phyloP scores from a whole-genome alignment of 345 rosid genomes.

The Eutrema japonicum region DNA sequence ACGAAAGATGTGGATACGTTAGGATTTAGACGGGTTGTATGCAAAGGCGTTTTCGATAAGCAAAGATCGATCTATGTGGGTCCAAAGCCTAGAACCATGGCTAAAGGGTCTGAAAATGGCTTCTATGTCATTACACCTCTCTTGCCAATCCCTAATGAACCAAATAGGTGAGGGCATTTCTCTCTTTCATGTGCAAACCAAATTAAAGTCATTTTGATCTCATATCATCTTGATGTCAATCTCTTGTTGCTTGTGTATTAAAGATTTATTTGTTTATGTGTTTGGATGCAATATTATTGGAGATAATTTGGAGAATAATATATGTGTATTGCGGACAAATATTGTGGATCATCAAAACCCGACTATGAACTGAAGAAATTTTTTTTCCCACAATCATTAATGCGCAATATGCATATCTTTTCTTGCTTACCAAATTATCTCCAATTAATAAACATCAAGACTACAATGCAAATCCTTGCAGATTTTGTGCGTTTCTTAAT shows the following conservation, averaged over 20 bases:
- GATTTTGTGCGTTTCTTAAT: background rate
- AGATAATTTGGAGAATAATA: background rate
- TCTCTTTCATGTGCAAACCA: background rate
- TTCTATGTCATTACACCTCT: slow-evolving; percentile 76
- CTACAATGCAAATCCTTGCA: background rate
- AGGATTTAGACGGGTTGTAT: slow-evolving; percentile 67
- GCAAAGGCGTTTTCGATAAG: slow-evolving; percentile 71
- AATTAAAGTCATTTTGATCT: background rate
- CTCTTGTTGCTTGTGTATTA: background rate
- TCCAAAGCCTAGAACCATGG: slow-evolving; percentile 85
- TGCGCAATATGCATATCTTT: too few relatives aligned
- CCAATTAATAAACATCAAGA: too few relatives aligned
- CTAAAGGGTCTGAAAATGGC: slow-evolving; percentile 81
- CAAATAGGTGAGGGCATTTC: slow-evolving; percentile 54
- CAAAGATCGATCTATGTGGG: slow-evolving; percentile 73
- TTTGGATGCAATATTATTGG: background rate
- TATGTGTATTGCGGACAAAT: too few relatives aligned
- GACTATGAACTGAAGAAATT: too few relatives aligned
- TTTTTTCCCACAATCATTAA: too few relatives aligned
- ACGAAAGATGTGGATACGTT: slow-evolving; percentile 45
- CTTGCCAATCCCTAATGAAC: slow-evolving; percentile 57
- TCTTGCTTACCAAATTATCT: too few relatives aligned
- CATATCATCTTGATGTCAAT: background rate
- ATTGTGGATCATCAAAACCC: too few relatives aligned
- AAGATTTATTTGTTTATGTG: background rate